These are phyloP conservation scores for Salix purpurea DNA, from an alignment of 345 rosid species.

Conservation along the genomic window DNA sequence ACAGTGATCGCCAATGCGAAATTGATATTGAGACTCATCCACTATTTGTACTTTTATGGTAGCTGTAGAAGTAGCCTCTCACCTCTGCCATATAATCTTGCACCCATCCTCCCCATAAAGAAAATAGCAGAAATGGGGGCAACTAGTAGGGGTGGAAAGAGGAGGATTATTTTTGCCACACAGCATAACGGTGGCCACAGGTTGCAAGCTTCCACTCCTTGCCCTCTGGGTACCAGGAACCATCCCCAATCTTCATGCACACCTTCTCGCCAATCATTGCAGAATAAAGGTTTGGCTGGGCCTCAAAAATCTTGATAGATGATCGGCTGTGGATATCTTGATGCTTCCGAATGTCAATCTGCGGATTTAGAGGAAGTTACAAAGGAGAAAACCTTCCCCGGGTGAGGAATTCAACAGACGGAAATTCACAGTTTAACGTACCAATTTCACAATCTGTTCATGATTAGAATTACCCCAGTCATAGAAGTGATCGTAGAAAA, in stretches of 20 bases:
- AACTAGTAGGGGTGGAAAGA: too few relatives aligned
- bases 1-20: neutral
- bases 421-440: conserved; percentile 11
- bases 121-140: neutral
- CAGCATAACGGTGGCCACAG: conserved; percentile 67
- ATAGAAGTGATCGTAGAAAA: conserved; percentile 79
- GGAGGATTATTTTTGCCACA: conserved; percentile 58
- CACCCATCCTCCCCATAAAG: neutral
- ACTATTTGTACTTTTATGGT: neutral
- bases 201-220: conserved; percentile 74
- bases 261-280: conserved; percentile 74
- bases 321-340: conserved; percentile 69
- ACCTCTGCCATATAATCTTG: neutral
- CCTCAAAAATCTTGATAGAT: conserved; percentile 51
- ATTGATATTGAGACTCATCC: conserved; percentile 11
- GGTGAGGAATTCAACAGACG: neutral
- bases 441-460: conserved; percentile 76
- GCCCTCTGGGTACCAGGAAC: conserved; percentile 85
- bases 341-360: conserved; percentile 62
- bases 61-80: neutral
- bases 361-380: conserved; percentile 1
- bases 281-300: conserved; percentile 63
- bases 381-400: neutral
- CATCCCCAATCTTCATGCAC: conserved; percentile 83
- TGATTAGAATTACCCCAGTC: conserved; percentile 68